Evolutionary conservation across 2,329 filamentous ascomycete genomes (phyloP).

Genomic region (Aspergillus ustus): DNA sequence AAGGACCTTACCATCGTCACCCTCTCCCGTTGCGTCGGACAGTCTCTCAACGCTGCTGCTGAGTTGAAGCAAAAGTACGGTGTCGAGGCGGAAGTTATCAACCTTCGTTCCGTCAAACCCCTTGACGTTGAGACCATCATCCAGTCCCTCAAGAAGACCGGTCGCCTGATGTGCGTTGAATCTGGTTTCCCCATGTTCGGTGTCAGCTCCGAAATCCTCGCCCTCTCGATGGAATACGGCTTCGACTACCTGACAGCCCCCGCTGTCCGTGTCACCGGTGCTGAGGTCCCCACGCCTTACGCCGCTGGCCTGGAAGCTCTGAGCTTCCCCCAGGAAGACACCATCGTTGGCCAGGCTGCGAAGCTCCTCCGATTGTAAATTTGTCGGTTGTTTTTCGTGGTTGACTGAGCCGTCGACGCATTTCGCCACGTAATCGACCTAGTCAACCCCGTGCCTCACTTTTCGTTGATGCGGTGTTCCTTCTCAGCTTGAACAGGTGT

Average conservation of each 20-base stretch:
- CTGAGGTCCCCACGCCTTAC: slow-evolving; percentile 96
- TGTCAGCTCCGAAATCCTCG: slow-evolving; percentile 89
- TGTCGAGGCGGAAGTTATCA: slow-evolving; percentile 94
- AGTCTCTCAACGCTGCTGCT: slow-evolving; percentile 85
- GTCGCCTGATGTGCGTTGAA: slow-evolving; percentile 87
- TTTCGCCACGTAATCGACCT: slow-evolving; percentile 34
- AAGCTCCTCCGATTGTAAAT: slow-evolving; percentile 82
- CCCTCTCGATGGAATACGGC: slow-evolving; percentile 93
- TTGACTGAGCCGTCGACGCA: slow-evolving; percentile 21
- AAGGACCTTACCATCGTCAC: slow-evolving; percentile 96
- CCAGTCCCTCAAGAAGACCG: slow-evolving; percentile 98
- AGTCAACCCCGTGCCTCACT: slow-evolving; percentile 37
- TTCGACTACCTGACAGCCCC: slow-evolving; percentile 98
- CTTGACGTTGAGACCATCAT: slow-evolving; percentile 94
- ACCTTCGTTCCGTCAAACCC: slow-evolving; percentile 96
- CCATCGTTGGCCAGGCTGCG: slow-evolving; percentile 85
- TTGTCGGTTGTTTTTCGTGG: slow-evolving; percentile 13
- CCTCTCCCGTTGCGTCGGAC: slow-evolving; percentile 92
- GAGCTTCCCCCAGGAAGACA: slow-evolving; percentile 86
- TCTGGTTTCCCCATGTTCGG: slow-evolving; percentile 96
- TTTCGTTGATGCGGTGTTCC: slow-evolving; percentile 25
- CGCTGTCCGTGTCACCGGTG: slow-evolving; percentile 90
- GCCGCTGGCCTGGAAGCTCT: slow-evolving; percentile 91
- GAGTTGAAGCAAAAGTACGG: slow-evolving; percentile 95
- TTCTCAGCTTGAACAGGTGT: slow-evolving; percentile 18